Base-by-base conservation (phyloP, 768 basidiomycete species). In the Tricholoma hemisulphureum region DNA sequence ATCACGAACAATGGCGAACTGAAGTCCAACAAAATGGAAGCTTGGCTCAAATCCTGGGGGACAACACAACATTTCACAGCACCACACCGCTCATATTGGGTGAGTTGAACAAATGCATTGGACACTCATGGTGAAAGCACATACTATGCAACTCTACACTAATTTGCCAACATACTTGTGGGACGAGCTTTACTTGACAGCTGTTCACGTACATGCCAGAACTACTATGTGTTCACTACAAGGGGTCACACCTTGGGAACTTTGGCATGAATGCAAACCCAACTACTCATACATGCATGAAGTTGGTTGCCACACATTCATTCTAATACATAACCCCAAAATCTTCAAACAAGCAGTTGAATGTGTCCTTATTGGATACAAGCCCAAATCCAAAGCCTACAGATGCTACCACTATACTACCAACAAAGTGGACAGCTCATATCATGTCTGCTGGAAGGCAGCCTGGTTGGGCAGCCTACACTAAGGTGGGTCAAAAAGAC, bases 351-450 rank as follows among this genome's bases (percentile, higher is more conserved):
- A 58, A 2, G 63, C 62, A 1, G 29, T 67, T 28, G 71, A 75
- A 62, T 78, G 78, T 54, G 55, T 73, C 1, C 73, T 77, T 34
- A 67, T 78, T 52, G 73, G 77, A 1, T 80, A 77, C 54, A 62
- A 66, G 1, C 28, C 55, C 1, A 65, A 67, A 13, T 66, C 72
- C 1, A 76, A 76, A 53, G 71, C 67, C 1, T 78, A 72, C 51
- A 51, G 63, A 16, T 69, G 72, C 61, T 73, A 71, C 26, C 58
- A 77, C 50, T 55, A 56, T 5, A 13, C 20, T 6, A 58, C 65
- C 1, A 18, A 56, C 8, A 61, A 60, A 2, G 54, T 69, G 16
- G 50, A 69, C 41, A 59, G 55, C 2, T 66, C 67, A 0, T 69
- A 61, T 46, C 63, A 71, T 31, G 63, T 71, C 14, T n/a, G n/a